Evolutionary conservation across 352 stramenopile genomes (phyloP).

Genomic region (Achlya hypogyna): DNA sequence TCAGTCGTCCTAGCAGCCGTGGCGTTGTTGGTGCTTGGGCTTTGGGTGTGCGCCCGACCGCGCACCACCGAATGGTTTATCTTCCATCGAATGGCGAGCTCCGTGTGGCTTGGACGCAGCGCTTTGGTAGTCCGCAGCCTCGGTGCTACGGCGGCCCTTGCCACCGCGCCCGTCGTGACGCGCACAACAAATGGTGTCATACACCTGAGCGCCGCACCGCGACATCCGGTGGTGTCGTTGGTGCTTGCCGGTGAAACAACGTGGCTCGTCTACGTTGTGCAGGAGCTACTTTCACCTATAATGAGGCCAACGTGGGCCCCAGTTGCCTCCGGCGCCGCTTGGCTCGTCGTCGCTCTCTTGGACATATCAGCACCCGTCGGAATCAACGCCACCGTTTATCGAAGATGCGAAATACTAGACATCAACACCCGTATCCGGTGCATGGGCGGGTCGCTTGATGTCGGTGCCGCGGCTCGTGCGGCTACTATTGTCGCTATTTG

Average conservation of each 20-base stretch:
- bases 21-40: not conserved
- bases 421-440: not conserved
- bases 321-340: not conserved
- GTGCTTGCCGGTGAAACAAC: not conserved
- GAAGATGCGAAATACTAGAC: not conserved
- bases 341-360: not conserved
- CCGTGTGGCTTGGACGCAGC: not conserved
- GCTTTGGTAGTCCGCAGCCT: not conserved
- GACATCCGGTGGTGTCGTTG: not conserved
- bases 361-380: not conserved
- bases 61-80: not conserved
- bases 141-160: not conserved
- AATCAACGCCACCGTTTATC: not conserved
- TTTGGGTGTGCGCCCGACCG: not conserved
- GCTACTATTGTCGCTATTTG: not conserved
- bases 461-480: not conserved
- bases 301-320: not conserved
- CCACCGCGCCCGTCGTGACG: not conserved
- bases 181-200: not conserved
- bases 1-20: not conserved
- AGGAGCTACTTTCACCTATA: constrained; percentile 3
- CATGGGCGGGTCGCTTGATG: not conserved
- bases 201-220: not conserved
- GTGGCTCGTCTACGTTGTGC: constrained; percentile 1
- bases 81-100: not conserved